Conservation (phyloP, 2,329 filamentous ascomycete genomes). For the Nemania sp. region DNA sequence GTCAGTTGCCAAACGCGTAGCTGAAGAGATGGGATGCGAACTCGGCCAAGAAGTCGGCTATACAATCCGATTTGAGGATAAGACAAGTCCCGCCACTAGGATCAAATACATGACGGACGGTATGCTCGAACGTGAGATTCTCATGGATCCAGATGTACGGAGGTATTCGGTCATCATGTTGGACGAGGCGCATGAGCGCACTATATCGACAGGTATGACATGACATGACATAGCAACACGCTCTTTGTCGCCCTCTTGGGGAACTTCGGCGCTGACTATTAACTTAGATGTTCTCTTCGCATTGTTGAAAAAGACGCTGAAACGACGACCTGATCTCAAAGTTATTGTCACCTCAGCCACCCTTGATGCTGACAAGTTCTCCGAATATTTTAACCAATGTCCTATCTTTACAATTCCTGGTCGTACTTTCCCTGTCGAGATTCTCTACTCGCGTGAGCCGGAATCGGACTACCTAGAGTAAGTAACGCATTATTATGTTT, state of each 20-base stretch:
- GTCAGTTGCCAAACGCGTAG: constrained; percentile 95
- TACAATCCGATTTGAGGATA: constrained; percentile 96
- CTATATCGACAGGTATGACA: constrained; percentile 70
- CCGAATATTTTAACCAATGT: constrained; percentile 91
- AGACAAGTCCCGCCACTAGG: constrained; percentile 81
- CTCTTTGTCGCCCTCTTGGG: neutral
- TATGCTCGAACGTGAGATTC: constrained; percentile 94
- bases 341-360: constrained; percentile 97
- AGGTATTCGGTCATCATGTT: constrained; percentile 97
- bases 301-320: constrained; percentile 89
- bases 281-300: constrained; percentile 82
- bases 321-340: constrained; percentile 83
- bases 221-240: neutral
- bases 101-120: constrained; percentile 99
- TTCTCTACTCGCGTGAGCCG: constrained; percentile 92
- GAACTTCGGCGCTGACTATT: constrained; percentile 2
- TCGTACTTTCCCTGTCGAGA: constrained; percentile 91
- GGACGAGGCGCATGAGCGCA: constrained; percentile 96
- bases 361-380: constrained; percentile 96
- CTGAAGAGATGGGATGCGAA: constrained; percentile 90
- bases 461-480: constrained; percentile 91
- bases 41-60: constrained; percentile 95
- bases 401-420: constrained; percentile 97
- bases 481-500: neutral
- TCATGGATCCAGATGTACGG: constrained; percentile 86